phyloP scores from a whole-genome alignment of 768 basidiomycete genomes.

The Pisolithus orientalis region DNA sequence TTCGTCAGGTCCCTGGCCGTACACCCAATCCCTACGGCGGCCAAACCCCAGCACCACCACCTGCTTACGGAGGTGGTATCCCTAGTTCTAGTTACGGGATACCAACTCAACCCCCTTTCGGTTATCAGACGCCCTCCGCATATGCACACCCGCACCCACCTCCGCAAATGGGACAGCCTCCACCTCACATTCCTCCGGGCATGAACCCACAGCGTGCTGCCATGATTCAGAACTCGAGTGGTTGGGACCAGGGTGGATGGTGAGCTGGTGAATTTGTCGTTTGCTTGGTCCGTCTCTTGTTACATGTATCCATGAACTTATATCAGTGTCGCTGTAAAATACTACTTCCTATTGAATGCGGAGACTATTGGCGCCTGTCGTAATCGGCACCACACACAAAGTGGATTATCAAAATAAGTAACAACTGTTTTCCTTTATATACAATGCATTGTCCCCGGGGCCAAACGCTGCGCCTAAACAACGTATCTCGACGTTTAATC shows the following conservation, averaged over 20 bases:
- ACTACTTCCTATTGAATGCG: constrained; percentile 10
- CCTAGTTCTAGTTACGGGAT: constrained; percentile 24
- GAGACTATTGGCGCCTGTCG: no score
- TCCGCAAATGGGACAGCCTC: constrained; percentile 34
- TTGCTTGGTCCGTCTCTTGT: constrained; percentile 8
- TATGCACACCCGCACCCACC: constrained; percentile 44
- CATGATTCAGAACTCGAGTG: constrained; percentile 47
- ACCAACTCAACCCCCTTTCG: constrained; percentile 29
- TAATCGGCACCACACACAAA: neutral
- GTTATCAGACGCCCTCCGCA: constrained; percentile 35
- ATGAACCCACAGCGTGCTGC: constrained; percentile 66
- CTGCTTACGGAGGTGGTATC: constrained; percentile 25
- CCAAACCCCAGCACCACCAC: constrained; percentile 30
- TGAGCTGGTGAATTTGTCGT: constrained; percentile 21
- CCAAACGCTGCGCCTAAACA: neutral
- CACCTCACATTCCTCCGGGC: constrained; percentile 44
- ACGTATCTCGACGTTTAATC: neutral
- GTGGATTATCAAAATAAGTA: neutral
- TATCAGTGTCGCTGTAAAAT: constrained; percentile 24
- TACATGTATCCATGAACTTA: constrained; percentile 11
- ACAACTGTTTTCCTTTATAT: neutral
- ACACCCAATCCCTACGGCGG: constrained; percentile 78
- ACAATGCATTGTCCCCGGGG: neutral
- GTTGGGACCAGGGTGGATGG: constrained; percentile 31
- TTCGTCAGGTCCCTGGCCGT: constrained; percentile 57